These are phyloP conservation scores for Scedosporium aurantiacum DNA, from an alignment of 2,329 filamentous ascomycete genomes.

Conservation along the genomic window DNA sequence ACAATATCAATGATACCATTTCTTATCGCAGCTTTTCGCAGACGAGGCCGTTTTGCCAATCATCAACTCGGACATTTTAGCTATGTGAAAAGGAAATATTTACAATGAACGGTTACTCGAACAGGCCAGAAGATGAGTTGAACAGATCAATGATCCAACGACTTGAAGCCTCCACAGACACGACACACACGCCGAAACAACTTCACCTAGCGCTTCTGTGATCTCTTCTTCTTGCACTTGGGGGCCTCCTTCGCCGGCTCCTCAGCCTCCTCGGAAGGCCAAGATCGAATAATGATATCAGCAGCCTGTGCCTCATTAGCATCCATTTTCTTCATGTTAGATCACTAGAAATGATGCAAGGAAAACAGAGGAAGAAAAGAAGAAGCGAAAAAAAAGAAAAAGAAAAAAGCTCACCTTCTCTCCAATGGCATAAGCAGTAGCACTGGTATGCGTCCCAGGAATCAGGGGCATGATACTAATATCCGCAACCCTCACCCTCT, in stretches of 20 bases:
- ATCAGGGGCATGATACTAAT: constrained; percentile 16
- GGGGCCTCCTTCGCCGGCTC: not conserved
- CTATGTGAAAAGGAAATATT: not conserved
- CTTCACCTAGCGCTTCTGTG: not conserved
- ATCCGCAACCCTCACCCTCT: constrained; percentile 20
- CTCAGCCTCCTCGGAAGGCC: constrained; percentile 1
- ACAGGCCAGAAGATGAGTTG: no score
- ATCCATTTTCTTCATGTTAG: not conserved
- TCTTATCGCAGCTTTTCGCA: not conserved
- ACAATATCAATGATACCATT: no score
- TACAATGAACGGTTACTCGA: not conserved
- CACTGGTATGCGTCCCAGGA: constrained; percentile 27
- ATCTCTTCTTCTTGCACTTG: constrained; percentile 4
- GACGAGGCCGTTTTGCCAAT: not conserved
- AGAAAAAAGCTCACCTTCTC: constrained; percentile 26
- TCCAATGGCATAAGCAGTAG: constrained; percentile 43
- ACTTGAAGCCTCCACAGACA: not conserved
- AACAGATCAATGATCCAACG: no score
- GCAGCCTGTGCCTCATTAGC: constrained; percentile 4
- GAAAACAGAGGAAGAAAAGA: not conserved
- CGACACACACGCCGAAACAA: not conserved
- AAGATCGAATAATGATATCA: constrained; percentile 6
- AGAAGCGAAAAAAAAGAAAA: not conserved
- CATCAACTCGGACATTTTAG: not conserved
- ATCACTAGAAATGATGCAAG: no score